Evolutionary conservation across 345 rosid species (phyloP).

Genomic region (Fremontodendron californicum): DNA sequence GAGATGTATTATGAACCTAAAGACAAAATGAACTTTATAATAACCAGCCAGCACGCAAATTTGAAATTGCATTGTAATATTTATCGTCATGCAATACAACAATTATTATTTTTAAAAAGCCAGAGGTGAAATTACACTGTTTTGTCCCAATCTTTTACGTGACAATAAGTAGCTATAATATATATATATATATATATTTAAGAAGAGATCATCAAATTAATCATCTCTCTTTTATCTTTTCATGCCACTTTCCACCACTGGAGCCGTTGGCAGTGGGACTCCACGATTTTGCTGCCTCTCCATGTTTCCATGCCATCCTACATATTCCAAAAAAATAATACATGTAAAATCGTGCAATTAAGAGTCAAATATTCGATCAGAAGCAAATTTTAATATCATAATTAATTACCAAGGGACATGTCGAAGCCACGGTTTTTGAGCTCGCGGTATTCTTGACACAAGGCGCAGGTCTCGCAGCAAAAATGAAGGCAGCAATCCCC

Average conservation of each 20-base stretch:
- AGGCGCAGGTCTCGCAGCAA: constrained; percentile 34
- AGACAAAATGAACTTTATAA: neutral
- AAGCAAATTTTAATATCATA: neutral
- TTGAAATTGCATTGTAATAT: neutral
- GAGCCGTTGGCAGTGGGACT: constrained; percentile 1
- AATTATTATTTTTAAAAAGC: too few relatives aligned
- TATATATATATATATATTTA: neutral
- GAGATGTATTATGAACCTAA: neutral
- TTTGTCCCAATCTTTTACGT: neutral
- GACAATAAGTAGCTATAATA: neutral
- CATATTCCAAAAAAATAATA: neutral
- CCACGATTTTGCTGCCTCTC: neutral
- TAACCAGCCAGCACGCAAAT: neutral
- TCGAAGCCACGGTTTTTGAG: constrained; percentile 40
- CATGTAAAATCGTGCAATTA: neutral
- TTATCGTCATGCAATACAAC: neutral
- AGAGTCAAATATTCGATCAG: too few relatives aligned
- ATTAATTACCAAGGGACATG: constrained; percentile 27
- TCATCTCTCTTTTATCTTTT: neutral
- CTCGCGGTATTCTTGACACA: constrained; percentile 41
- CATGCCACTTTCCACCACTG: constrained; percentile 20
- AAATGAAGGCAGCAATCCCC: constrained; percentile 28
- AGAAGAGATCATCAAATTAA: neutral
- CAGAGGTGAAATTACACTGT: neutral
- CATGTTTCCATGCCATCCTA: constrained; percentile 30